phyloP scores from a whole-genome alignment of 257 asterid genomes.

The Jasminum sambac region DNA sequence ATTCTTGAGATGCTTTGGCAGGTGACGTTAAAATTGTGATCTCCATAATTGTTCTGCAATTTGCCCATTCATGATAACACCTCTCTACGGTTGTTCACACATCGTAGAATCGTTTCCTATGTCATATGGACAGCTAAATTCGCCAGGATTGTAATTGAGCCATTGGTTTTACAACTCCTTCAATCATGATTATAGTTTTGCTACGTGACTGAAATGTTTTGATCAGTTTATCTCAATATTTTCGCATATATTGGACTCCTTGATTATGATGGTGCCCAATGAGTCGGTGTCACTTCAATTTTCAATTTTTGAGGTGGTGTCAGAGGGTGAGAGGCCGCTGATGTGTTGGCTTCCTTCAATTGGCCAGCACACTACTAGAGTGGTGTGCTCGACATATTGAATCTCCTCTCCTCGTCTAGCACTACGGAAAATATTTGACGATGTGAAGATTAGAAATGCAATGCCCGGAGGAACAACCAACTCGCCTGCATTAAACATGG shows the following conservation, averaged over 20 bases:
- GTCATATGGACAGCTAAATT: background rate
- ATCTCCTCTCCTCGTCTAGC: background rate
- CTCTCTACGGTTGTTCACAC: background rate
- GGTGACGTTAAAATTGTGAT: constrained; percentile 38
- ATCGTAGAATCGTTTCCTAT: background rate
- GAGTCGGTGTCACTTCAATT: no score
- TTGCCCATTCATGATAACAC: background rate
- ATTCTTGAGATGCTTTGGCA: constrained; percentile 68
- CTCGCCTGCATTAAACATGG: background rate
- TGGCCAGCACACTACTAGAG: no score
- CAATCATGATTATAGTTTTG: background rate
- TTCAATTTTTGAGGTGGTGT: no score
- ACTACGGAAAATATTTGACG: background rate
- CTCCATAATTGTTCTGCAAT: constrained; percentile 6
- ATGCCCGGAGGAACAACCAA: background rate
- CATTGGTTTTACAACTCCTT: background rate
- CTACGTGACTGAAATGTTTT: background rate
- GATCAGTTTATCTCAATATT: background rate
- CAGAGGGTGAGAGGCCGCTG: no score
- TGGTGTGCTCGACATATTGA: no score
- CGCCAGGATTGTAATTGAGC: background rate
- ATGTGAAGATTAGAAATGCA: background rate
- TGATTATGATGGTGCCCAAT: background rate
- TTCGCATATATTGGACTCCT: background rate
- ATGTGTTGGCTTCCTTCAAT: no score